A percentile compares a stretch with the other conserved stretches of the same genome.
phyloP scores from a whole-genome alignment of 176 grass and related monocot genomes.

The Poa annua region DNA sequence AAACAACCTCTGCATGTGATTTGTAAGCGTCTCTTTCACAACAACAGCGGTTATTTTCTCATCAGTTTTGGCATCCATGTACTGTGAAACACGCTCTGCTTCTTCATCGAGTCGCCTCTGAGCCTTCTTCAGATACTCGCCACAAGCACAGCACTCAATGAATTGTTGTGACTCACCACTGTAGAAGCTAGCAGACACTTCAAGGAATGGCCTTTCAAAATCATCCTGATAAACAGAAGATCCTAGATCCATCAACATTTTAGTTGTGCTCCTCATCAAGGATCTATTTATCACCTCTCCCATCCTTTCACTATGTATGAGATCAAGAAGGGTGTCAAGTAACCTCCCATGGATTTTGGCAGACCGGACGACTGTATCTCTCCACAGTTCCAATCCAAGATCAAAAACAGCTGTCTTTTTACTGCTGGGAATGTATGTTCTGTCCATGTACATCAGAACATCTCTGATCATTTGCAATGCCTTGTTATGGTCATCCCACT shows the following conservation, averaged over 20 bases:
- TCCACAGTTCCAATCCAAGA: constrained; percentile 33
- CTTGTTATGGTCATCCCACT: constrained; percentile 32
- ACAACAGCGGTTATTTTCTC: constrained; percentile 34
- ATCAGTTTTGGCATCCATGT: constrained; percentile 34
- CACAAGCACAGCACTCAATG: constrained; percentile 67
- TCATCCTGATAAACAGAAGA: constrained; percentile 66
- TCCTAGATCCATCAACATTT: constrained; percentile 71
- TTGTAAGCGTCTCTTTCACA: constrained; percentile 21
- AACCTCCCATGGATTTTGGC: constrained; percentile 38
- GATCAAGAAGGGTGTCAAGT: constrained; percentile 51
- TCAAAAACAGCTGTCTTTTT: constrained; percentile 38
- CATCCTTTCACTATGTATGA: constrained; percentile 61
- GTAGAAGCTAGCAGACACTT: constrained; percentile 66
- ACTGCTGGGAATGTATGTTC: neutral
- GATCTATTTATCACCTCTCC: constrained; percentile 66
- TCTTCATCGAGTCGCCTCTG: constrained; percentile 59
- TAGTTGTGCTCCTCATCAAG: constrained; percentile 69
- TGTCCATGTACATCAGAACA: constrained; percentile 30
- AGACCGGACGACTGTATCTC: constrained; percentile 10
- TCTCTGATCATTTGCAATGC: constrained; percentile 36
- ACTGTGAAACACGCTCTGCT: constrained; percentile 30
- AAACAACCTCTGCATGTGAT: constrained; percentile 35
- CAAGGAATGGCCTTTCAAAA: constrained; percentile 70
- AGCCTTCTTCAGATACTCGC: constrained; percentile 66
- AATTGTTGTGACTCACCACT: constrained; percentile 65